A percentile compares a stretch with the other conserved stretches of the same genome.
Evolutionary conservation across 257 asterid species (phyloP).

Genomic region (Penstemon davidsonii): DNA sequence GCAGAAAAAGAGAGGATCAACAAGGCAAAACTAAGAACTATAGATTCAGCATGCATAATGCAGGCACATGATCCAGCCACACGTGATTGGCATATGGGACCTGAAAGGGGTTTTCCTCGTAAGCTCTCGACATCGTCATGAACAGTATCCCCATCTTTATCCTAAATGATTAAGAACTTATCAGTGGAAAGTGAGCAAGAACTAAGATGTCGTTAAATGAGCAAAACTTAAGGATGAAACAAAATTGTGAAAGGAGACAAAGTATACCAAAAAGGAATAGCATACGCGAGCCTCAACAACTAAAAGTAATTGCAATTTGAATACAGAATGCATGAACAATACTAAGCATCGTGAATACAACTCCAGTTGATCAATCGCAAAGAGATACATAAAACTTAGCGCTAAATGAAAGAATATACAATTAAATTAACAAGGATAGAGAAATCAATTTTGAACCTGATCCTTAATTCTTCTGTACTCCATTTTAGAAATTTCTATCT

Average conservation of each 20-base stretch:
- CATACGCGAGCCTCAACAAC: no score
- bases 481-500: constrained; percentile 31
- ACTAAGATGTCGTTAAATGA: background rate
- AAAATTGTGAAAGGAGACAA: background rate
- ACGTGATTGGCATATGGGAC: constrained; percentile 28
- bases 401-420: constrained; percentile 1
- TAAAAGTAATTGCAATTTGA: no score
- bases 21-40: constrained; percentile 10
- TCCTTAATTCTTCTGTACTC: constrained; percentile 71
- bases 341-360: background rate
- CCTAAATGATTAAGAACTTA: constrained; percentile 38
- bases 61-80: background rate
- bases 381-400: background rate
- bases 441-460: constrained; percentile 40
- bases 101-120: constrained; percentile 54
- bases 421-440: background rate
- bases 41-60: background rate
- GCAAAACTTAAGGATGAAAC: no score
- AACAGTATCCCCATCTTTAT: constrained; percentile 45
- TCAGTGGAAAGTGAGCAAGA: constrained; percentile 16
- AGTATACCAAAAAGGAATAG: no score
- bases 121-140: constrained; percentile 51
- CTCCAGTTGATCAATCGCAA: no score
- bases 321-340: no score
- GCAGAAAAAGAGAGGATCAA: constrained; percentile 16